A percentile compares a stretch with the other conserved stretches of the same genome.
phyloP scores from a whole-genome alignment of 1,284 basidiomycete genomes.

The Marasmius fiardii region DNA sequence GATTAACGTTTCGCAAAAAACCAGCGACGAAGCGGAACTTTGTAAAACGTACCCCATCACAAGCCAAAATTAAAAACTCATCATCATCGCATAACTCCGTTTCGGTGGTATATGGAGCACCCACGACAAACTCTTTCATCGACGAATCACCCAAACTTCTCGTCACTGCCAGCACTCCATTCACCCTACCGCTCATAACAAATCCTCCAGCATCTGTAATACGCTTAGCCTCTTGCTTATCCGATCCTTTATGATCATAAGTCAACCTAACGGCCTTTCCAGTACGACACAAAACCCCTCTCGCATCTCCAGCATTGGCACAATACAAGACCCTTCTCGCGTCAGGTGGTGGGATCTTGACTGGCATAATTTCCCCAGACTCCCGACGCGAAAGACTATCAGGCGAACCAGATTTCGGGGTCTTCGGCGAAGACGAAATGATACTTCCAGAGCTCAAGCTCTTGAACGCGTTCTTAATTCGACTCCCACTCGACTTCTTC shows the following conservation, averaged over 20 bases:
- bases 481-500: slow-evolving; percentile 41
- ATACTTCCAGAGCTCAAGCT: slow-evolving; percentile 44
- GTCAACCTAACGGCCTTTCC: slow-evolving; percentile 93
- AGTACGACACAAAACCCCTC: slow-evolving; percentile 84
- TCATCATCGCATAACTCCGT: slow-evolving; percentile 89
- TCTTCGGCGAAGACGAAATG: slow-evolving; percentile 27
- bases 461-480: slow-evolving; percentile 56
- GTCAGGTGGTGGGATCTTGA: slow-evolving; percentile 45
- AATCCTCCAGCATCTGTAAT: slow-evolving; percentile 98
- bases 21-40: neutral
- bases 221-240: slow-evolving; percentile 95
- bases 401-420: slow-evolving; percentile 38
- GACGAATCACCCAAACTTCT: slow-evolving; percentile 94
- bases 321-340: slow-evolving; percentile 84
- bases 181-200: slow-evolving; percentile 97
- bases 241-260: slow-evolving; percentile 98
- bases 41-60: slow-evolving; percentile 90
- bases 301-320: slow-evolving; percentile 94
- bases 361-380: slow-evolving; percentile 24
- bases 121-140: slow-evolving; percentile 99
- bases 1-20: slow-evolving; percentile 13
- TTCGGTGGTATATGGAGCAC: slow-evolving; percentile 97
- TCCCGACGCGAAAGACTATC: slow-evolving; percentile 24
- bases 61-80: slow-evolving; percentile 94
- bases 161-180: slow-evolving; percentile 95